Conservation (phyloP, 139 green algal species). For the Auxenochlorella pyrenoidosa region DNA sequence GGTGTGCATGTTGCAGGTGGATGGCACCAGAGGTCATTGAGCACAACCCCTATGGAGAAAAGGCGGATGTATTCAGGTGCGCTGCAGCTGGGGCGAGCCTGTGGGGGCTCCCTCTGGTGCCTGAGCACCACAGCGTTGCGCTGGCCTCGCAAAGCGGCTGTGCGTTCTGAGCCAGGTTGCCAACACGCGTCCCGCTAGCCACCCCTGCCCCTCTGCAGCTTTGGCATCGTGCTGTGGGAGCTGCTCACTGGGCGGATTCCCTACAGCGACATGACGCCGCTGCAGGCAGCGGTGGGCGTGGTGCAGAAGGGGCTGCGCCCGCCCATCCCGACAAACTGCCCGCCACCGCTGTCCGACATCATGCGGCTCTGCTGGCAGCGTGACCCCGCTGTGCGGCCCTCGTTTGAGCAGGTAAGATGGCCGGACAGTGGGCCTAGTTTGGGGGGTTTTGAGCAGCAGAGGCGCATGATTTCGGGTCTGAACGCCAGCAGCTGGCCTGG, state of each 20-base stretch:
- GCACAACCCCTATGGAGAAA: conserved; percentile 91
- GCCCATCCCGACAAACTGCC: conserved; percentile 74
- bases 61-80: conserved; percentile 86
- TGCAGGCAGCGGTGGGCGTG: conserved; percentile 88
- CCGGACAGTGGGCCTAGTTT: not conserved
- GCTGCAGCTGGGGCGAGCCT: not conserved
- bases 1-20: conserved; percentile 67
- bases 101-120: not conserved
- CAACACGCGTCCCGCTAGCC: no score
- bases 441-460: not conserved
- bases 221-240: conserved; percentile 94
- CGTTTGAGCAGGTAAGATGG: conserved; percentile 50
- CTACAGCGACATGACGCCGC: conserved; percentile 94
- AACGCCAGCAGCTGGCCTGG: no score
- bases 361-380: conserved; percentile 88
- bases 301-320: conserved; percentile 97
- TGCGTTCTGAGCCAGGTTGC: not conserved
- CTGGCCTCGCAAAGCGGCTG: not conserved
- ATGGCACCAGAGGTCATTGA: conserved; percentile 99
- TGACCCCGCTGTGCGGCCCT: conserved; percentile 49
- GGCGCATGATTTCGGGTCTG: no score
- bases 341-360: conserved; percentile 71
- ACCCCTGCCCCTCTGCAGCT: no score
- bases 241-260: conserved; percentile 91
- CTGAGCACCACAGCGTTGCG: no score